These are phyloP conservation scores for Penicillium occitanis DNA, from an alignment of 2,329 filamentous ascomycete genomes.

Conservation along the genomic window DNA sequence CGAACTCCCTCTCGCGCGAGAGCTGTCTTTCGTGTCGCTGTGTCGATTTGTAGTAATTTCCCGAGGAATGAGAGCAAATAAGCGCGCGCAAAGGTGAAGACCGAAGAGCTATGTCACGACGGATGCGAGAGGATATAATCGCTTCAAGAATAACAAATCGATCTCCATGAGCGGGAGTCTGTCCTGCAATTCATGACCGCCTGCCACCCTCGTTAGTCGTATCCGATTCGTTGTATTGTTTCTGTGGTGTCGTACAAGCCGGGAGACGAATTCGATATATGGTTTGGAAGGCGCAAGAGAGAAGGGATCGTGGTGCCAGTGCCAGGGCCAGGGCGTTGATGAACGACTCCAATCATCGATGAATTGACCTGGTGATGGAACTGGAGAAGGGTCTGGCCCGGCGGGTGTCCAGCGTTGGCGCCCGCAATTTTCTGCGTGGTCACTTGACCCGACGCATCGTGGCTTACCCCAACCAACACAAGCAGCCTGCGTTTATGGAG, in stretches of 20 bases:
- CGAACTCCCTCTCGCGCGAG: not conserved
- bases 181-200: conserved; percentile 14
- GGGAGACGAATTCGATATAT: not conserved
- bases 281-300: not conserved
- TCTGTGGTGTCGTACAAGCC: not conserved
- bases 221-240: not conserved
- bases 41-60: not conserved
- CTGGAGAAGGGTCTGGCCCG: not conserved
- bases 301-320: not conserved
- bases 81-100: not conserved
- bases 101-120: not conserved
- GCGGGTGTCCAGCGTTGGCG: not conserved
- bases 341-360: not conserved
- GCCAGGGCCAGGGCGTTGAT: not conserved
- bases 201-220: not conserved
- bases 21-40: not conserved
- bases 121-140: not conserved
- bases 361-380: not conserved
- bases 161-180: conserved; percentile 10
- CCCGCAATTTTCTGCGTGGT: conserved; percentile 8
- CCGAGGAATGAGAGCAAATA: not conserved
- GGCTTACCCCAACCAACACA: not conserved
- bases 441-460: conserved; percentile 8
- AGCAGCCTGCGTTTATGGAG: not conserved
- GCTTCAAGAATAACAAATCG: conserved; percentile 14